A percentile compares a stretch with the other conserved stretches of the same genome.
Evolutionary conservation across 805 yeast genomes (phyloP).

Genomic region (Candida maesae): DNA sequence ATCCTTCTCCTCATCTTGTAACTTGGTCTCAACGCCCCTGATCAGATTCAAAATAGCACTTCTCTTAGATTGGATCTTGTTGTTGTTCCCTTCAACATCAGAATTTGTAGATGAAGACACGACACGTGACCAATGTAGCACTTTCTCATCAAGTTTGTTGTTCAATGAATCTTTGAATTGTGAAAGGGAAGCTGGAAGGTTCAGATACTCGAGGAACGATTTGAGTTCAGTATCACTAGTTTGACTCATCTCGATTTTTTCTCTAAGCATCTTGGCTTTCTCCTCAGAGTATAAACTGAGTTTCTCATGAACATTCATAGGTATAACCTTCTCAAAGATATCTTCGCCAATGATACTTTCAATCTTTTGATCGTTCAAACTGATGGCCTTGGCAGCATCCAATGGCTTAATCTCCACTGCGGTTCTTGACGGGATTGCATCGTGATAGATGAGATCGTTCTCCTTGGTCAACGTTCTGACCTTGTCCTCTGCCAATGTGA

Average conservation of each 20-base stretch:
- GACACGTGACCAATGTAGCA: conserved; percentile 26
- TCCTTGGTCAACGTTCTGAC: conserved; percentile 57
- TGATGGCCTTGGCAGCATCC: conserved; percentile 61
- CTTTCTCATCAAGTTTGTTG: conserved; percentile 30
- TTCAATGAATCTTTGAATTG: conserved; percentile 40
- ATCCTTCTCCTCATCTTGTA: conserved; percentile 34
- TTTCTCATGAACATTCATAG: conserved; percentile 82
- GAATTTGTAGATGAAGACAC: conserved; percentile 27
- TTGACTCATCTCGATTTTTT: conserved; percentile 68
- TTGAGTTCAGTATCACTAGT: conserved; percentile 74
- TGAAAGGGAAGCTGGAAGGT: conserved; percentile 63
- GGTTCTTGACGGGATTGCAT: conserved; percentile 57
- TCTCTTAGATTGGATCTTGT: conserved; percentile 29
- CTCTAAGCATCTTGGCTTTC: conserved; percentile 71
- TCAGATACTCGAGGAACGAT: conserved; percentile 77
- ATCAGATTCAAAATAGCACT: conserved; percentile 35
- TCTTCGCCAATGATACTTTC: conserved; percentile 44
- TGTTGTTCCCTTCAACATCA: conserved; percentile 30
- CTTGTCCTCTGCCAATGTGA: conserved; percentile 34
- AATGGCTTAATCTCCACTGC: conserved; percentile 51
- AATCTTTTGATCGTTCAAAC: conserved; percentile 45
- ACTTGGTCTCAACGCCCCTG: conserved; percentile 32
- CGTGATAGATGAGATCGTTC: conserved; percentile 88
- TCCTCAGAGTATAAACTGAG: conserved; percentile 87
- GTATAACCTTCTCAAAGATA: conserved; percentile 76